phyloP scores from a whole-genome alignment of 1,284 basidiomycete genomes.

The Boletellus deceptivus region DNA sequence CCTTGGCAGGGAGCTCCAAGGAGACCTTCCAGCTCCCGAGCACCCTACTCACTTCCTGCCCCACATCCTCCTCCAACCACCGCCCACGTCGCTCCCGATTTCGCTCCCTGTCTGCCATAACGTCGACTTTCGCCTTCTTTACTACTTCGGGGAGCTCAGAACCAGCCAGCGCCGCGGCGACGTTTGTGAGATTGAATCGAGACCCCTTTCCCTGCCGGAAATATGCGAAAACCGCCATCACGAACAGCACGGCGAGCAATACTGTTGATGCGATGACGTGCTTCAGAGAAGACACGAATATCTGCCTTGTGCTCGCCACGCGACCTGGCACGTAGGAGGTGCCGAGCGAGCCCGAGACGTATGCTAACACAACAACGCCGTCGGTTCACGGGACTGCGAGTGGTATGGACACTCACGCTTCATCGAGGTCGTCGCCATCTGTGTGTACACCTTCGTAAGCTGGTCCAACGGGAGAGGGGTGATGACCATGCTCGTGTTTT shows the following conservation, averaged over 20 bases:
- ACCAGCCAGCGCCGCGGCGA: constrained; percentile 13
- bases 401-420: constrained; percentile 8
- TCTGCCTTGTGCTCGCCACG: constrained; percentile 6
- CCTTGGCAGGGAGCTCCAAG: not conserved
- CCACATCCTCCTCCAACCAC: constrained; percentile 3
- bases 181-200: constrained; percentile 17
- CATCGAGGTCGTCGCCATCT: constrained; percentile 13
- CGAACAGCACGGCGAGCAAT: not conserved
- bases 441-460: constrained; percentile 9
- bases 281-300: constrained; percentile 15
- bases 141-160: constrained; percentile 8
- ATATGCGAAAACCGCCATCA: constrained; percentile 1
- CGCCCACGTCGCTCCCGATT: not conserved
- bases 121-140: constrained; percentile 4
- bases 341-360: constrained; percentile 11
- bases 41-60: constrained; percentile 6
- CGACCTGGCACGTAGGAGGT: constrained; percentile 15
- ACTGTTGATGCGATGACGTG: constrained; percentile 12
- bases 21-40: constrained; percentile 9
- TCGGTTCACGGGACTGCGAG: not conserved
- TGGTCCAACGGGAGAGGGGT: constrained; percentile 5
- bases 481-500: constrained; percentile 6
- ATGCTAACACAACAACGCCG: not conserved
- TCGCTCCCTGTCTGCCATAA: not conserved
- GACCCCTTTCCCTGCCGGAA: constrained; percentile 12